A percentile compares a stretch with the other conserved stretches of the same genome.
Conservation (phyloP, 139 green algal genomes). For the Chlamydomonas schloesseri region DNA sequence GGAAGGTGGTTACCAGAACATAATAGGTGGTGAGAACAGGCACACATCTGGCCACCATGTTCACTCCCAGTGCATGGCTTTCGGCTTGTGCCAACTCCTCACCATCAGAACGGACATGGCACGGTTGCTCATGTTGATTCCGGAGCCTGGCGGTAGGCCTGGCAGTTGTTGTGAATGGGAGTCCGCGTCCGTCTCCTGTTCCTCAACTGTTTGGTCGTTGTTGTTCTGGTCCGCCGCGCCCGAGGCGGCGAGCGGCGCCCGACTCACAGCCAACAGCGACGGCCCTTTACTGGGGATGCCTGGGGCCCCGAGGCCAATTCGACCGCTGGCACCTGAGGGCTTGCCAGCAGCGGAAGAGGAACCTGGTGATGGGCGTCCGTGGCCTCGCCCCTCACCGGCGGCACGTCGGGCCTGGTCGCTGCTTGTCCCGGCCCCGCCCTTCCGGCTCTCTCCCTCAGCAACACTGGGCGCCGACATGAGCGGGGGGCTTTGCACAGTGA, state of each 20-base stretch:
- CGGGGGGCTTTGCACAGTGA: too few relatives aligned
- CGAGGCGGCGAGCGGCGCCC: too few relatives aligned
- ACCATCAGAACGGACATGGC: conserved; percentile 20
- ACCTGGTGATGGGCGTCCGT: too few relatives aligned
- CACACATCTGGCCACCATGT: background rate
- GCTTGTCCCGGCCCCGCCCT: background rate
- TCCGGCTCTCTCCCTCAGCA: too few relatives aligned
- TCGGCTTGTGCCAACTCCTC: background rate
- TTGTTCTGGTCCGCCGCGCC: background rate
- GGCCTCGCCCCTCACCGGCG: too few relatives aligned
- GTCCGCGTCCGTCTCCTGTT: background rate
- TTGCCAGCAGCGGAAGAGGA: too few relatives aligned
- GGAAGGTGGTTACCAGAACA: background rate
- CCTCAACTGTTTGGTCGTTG: background rate
- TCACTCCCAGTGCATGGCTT: too few relatives aligned
- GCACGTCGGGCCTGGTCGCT: too few relatives aligned
- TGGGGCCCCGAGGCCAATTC: too few relatives aligned
- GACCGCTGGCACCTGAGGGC: too few relatives aligned
- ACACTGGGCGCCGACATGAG: too few relatives aligned
- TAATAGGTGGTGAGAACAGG: background rate
- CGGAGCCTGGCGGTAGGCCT: background rate
- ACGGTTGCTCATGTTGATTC: background rate
- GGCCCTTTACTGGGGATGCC: too few relatives aligned
- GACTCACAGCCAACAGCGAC: background rate
- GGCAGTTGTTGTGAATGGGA: background rate